A percentile compares a stretch with the other conserved stretches of the same genome.
Conservation (phyloP, 2,329 filamentous ascomycete species). For the Phaeoacremonium minimum region DNA sequence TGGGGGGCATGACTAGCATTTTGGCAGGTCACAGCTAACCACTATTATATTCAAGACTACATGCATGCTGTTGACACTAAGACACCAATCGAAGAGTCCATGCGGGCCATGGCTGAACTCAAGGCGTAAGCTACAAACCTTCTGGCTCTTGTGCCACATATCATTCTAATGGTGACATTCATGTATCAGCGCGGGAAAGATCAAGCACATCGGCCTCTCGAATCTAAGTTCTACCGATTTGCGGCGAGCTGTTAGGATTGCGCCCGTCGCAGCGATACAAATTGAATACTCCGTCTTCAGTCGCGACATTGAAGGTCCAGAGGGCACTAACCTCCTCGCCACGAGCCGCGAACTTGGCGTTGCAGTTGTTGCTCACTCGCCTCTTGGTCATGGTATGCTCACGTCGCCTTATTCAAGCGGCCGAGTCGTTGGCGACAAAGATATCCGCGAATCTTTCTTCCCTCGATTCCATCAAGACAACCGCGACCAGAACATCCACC, state of each 20-base stretch:
- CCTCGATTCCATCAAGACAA: conserved; percentile 41
- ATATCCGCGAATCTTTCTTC: conserved; percentile 26
- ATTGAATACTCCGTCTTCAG: conserved; percentile 47
- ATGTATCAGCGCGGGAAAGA: conserved; percentile 41
- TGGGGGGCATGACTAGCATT: too few species aligned
- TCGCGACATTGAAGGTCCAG: conserved; percentile 47
- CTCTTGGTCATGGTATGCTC: conserved; percentile 53
- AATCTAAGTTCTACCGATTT: conserved; percentile 43
- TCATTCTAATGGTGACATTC: background rate
- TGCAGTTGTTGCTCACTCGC: conserved; percentile 51
- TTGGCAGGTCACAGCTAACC: background rate
- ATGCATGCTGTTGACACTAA: conserved; percentile 34
- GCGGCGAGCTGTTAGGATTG: conserved; percentile 40
- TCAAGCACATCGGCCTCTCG: conserved; percentile 46
- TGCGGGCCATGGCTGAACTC: conserved; percentile 37
- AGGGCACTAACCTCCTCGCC: conserved; percentile 38
- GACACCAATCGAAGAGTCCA: conserved; percentile 41
- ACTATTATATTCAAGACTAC: too few species aligned
- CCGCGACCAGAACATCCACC: conserved; percentile 42
- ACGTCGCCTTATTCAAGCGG: conserved; percentile 38
- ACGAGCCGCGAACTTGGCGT: conserved; percentile 53
- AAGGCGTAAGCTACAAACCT: too few species aligned
- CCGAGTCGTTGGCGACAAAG: conserved; percentile 38
- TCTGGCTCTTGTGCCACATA: background rate
- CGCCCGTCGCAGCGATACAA: conserved; percentile 47